These are phyloP conservation scores for Globisporangium spiculum DNA, from an alignment of 352 stramenopile species.

Conservation along the genomic window DNA sequence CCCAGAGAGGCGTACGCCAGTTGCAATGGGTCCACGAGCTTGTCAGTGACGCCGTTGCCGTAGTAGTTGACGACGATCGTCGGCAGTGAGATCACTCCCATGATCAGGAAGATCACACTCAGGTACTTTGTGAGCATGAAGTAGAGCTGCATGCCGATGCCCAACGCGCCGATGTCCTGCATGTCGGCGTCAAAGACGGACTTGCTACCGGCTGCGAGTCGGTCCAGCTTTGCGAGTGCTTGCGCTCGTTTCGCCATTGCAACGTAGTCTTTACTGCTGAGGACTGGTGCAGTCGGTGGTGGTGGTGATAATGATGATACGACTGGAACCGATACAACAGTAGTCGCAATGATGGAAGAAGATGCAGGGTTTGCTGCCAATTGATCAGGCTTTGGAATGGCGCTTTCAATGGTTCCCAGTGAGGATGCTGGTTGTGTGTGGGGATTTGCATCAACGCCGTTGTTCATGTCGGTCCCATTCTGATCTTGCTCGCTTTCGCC, in stretches of 20 bases:
- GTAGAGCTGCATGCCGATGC: constrained; percentile 83
- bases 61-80: constrained; percentile 62
- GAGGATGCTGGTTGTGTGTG: not conserved
- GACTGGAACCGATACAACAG: not conserved
- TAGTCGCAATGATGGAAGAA: not conserved
- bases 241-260: constrained; percentile 53
- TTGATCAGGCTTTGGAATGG: not conserved
- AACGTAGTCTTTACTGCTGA: constrained; percentile 18
- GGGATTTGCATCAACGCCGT: too few relatives aligned
- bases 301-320: not conserved
- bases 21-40: constrained; percentile 65
- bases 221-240: constrained; percentile 40
- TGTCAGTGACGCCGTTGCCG: constrained; percentile 61
- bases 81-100: constrained; percentile 65
- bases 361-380: not conserved
- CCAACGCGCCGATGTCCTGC: constrained; percentile 70
- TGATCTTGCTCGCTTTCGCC: constrained; percentile 13
- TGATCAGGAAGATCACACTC: constrained; percentile 55
- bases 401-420: not conserved
- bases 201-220: constrained; percentile 63
- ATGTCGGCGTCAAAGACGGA: constrained; percentile 60
- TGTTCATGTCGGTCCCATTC: not conserved
- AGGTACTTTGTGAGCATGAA: constrained; percentile 85
- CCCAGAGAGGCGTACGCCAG: constrained; percentile 72
- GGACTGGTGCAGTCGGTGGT: not conserved